Evolutionary conservation across 305 asterid species (phyloP).

Genomic region (Solanum hybrid): DNA sequence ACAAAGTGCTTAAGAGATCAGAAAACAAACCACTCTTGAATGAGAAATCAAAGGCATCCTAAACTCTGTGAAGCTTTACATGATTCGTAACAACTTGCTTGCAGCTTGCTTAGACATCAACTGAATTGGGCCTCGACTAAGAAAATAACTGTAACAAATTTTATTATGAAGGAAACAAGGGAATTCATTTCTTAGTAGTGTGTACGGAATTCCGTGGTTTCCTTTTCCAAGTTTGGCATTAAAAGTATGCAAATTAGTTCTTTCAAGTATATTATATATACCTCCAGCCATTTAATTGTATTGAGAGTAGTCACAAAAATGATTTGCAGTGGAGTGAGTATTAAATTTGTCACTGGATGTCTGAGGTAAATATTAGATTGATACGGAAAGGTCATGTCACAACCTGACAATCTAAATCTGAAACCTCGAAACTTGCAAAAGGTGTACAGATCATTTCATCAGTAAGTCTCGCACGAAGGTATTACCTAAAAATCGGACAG

Average conservation of each 20-base stretch:
- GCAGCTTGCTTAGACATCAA: background rate
- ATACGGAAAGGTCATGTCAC: background rate
- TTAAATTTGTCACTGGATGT: background rate
- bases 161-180: background rate
- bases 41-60: constrained; percentile 1
- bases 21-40: background rate
- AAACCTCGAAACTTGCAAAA: background rate
- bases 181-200: background rate
- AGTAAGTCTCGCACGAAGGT: background rate
- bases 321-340: background rate
- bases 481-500: background rate
- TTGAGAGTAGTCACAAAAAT: background rate
- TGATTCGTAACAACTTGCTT: background rate
- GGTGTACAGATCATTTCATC: background rate
- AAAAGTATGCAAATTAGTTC: background rate
- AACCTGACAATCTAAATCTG: background rate
- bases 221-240: background rate
- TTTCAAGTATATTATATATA: background rate
- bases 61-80: background rate
- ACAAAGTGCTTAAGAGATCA: background rate
- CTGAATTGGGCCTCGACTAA: background rate
- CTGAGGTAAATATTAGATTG: background rate
- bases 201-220: background rate
- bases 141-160: background rate
- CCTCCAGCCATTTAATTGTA: background rate